Conservation (phyloP, 768 basidiomycete species). For the Amanita exitialis region DNA sequence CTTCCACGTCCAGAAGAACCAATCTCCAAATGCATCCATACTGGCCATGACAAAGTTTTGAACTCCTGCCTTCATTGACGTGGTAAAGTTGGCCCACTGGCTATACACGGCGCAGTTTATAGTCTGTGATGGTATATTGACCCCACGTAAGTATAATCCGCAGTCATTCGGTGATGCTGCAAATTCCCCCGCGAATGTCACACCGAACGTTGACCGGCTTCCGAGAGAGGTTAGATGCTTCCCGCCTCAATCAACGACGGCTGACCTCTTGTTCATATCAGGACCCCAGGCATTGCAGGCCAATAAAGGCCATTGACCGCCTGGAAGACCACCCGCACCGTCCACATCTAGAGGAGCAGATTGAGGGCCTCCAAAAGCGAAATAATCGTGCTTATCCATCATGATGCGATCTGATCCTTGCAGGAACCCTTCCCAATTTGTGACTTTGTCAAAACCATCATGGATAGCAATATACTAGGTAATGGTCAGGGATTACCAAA, state of each 20-base stretch:
- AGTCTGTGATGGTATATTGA: constrained; percentile 26
- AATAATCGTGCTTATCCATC: constrained; percentile 64
- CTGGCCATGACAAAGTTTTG: constrained; percentile 49
- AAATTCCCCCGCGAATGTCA: constrained; percentile 72
- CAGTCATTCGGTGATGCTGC: constrained; percentile 60
- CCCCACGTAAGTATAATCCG: constrained; percentile 24
- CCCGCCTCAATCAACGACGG: constrained; percentile 7
- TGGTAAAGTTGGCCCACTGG: constrained; percentile 51
- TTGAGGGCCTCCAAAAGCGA: constrained; percentile 39
- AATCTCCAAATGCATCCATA: constrained; percentile 30
- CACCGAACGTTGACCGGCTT: constrained; percentile 45
- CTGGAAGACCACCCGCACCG: constrained; percentile 21
- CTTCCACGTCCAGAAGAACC: constrained; percentile 43
- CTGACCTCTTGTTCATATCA: constrained; percentile 37
- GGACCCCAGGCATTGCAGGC: constrained; percentile 55
- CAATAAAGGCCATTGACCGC: constrained; percentile 34
- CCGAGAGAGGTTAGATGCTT: constrained; percentile 12
- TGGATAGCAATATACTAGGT: constrained; percentile 41
- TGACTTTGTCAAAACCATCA: constrained; percentile 33
- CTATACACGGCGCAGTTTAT: constrained; percentile 23
- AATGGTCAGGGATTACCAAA: not conserved
- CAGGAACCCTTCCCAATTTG: constrained; percentile 37
- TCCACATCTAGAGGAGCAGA: constrained; percentile 20
- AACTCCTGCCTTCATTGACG: constrained; percentile 23
- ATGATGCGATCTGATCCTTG: constrained; percentile 50